These are phyloP conservation scores for Avicennia marina DNA, from an alignment of 257 asterid genomes.

Conservation along the genomic window DNA sequence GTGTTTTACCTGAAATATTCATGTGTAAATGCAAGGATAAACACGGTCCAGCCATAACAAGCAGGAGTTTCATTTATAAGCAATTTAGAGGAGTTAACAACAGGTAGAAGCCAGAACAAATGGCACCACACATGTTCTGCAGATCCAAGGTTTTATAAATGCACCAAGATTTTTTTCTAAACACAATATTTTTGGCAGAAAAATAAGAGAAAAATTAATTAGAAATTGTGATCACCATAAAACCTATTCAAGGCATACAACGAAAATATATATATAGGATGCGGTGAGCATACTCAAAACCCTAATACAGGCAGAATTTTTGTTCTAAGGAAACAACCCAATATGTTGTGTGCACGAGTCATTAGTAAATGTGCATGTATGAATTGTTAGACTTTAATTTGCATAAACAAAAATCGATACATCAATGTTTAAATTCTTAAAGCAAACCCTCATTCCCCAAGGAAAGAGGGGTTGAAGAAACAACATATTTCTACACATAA, in stretches of 20 bases:
- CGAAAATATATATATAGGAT: neutral
- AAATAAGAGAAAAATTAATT: neutral
- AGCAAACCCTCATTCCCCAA: neutral
- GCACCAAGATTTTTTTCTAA: too few relatives aligned
- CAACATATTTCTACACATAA: neutral
- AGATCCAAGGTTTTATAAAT: neutral
- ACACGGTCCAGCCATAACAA: neutral
- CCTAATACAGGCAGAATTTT: neutral
- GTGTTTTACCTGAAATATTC: conserved; percentile 77
- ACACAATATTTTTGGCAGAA: too few relatives aligned
- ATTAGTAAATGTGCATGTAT: neutral
- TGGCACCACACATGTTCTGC: neutral
- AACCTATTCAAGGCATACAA: neutral
- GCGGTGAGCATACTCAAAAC: neutral
- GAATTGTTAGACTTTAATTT: neutral
- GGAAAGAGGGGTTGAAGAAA: neutral
- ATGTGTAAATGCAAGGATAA: conserved; percentile 10
- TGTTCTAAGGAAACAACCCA: neutral
- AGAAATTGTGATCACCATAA: neutral
- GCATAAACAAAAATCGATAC: neutral
- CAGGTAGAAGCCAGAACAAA: conserved; percentile 16
- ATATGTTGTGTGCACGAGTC: too few relatives aligned
- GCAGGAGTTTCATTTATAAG: conserved; percentile 5
- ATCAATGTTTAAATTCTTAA: conserved; percentile 5
- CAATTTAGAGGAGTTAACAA: conserved; percentile 3